These are phyloP conservation scores for Thermomucor indicae-seudaticae DNA, from an alignment of 371 early-diverging fungal species.

Conservation along the genomic window DNA sequence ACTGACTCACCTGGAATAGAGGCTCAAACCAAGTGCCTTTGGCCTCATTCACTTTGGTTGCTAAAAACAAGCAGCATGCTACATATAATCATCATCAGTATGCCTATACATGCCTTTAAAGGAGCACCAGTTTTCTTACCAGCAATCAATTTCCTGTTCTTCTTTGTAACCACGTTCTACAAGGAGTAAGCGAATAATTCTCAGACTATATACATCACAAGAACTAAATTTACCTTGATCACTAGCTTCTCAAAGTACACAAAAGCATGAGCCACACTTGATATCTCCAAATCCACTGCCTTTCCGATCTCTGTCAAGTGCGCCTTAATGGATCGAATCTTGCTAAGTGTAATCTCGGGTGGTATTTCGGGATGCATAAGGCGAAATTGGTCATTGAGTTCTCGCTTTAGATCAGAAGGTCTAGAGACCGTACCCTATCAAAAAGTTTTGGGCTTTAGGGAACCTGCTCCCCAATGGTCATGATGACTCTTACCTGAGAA, in stretches of 20 bases:
- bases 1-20: slow-evolving; percentile 21
- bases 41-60: slow-evolving; percentile 84
- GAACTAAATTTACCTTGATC: slow-evolving; percentile 42
- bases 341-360: slow-evolving; percentile 68
- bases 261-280: slow-evolving; percentile 84
- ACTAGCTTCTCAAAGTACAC: slow-evolving; percentile 94
- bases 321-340: slow-evolving; percentile 73
- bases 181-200: not conserved
- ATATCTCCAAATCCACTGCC: slow-evolving; percentile 75
- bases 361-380: slow-evolving; percentile 72
- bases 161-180: slow-evolving; percentile 67
- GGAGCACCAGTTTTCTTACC: slow-evolving; percentile 57
- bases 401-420: slow-evolving; percentile 58
- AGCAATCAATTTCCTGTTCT: slow-evolving; percentile 78
- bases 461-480: not conserved
- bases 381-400: slow-evolving; percentile 78
- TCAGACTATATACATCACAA: not conserved
- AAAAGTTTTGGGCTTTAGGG: not conserved
- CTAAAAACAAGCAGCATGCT: slow-evolving; percentile 76
- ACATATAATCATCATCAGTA: slow-evolving; percentile 1
- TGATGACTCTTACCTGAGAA: slow-evolving; percentile 22
- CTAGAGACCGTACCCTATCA: slow-evolving; percentile 63
- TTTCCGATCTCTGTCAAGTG: slow-evolving; percentile 51
- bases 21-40: slow-evolving; percentile 53
- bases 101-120: too few species aligned